Base-by-base conservation (phyloP, 495 filamentous ascomycete genomes). In the Penicillium canescens region DNA sequence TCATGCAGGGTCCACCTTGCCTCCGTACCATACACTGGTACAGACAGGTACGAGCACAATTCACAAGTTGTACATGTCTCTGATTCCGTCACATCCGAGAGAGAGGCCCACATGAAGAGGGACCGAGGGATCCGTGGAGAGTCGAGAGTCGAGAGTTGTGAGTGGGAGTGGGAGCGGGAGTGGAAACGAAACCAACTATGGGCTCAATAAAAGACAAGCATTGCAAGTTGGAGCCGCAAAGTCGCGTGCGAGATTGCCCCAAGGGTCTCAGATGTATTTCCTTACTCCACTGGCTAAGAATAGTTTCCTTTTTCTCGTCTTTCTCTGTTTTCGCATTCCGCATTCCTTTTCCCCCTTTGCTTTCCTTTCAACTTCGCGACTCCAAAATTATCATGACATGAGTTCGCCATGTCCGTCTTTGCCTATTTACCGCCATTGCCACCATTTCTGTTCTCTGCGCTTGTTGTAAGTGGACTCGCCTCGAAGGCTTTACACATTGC, bases 401-500 rank as follows among this genome's bases (percentile, higher is more conserved):
- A 62, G 43, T 46, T 50, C 54, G 37, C 41, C 52, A 67, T 69
- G 64, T 57, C 56, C 11, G 45, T 62, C 35, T 35, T 54, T 18
- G 38, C 59, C 46, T 52, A 42, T 39, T 44, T 69, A 11, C 70
- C 70, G 12, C 64, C 67, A 26, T 16, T 64, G 18, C 48, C 64
- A 31, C 61, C 66, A 1, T 68, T 70, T 42, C 61, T 71, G 36
- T 74, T 71, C 60, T 60, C 71, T n/a, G 50, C 62, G 7, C 57
- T 74, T 21, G 62, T 67, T 20, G 70, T 74, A 33, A 65, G 68
- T 26, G 64, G 69, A 6, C 57, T 74, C 24, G 60, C 68, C 35
- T 63, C 71, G 21, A 74, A 74, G 55, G 44, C 62, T 10, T 50
- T 74, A 38, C 71, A 74, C 33, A 63, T 74, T 40, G 66, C 66